Base-by-base conservation (phyloP, 257 asterid species). In the Prunella vulgaris region DNA sequence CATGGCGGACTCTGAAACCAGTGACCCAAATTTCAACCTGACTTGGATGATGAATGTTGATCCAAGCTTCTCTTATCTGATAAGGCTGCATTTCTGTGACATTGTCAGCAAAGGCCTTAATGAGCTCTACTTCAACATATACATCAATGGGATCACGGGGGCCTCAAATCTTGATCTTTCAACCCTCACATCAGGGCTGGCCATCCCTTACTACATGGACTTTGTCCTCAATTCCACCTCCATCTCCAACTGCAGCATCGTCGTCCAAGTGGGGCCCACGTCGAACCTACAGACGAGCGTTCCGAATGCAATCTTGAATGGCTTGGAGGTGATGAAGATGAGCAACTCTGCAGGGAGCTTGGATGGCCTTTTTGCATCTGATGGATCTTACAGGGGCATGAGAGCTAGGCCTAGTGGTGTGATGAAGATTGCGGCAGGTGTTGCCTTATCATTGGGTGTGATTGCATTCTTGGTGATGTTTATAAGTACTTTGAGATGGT, bases 111-210 rank as follows among this genome's bases (percentile, higher is more conserved):
- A 60, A 18, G 88, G 78, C 6, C 75, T 86, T 0, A 84, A 90
- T 35, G 91, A 93, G 94, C 90, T 93, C 8, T 90, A 90, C 86
- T 93, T 93, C 84, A 89, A 90, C 59, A 87, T 93, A 3, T 93
- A 93, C 65, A 18, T 93, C 35, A 93, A 93, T 20, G 89, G 81
- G 9, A 28, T 82, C 7, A 24, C 57, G 0, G 97, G 81, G 2
- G 86, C 78, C 10, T 85, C 95, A 0, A 78, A 80, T 73, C 84
- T 93, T 35, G 99, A 93, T 65, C 96, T 93, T 2, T 90, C 97
- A 15, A 83, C 95, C 0, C 74, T 88, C 71, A 84, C 92, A 4
- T 82, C 90, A 5, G 94, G 90, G 14, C 73, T 93, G 1, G 86
- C 86, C 9, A 75, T 84, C 0, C 95, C 97, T 49, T 88, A 85